phyloP scores from a whole-genome alignment of 805 yeast genomes.

The Saccharomyces cerevisiae region DNA sequence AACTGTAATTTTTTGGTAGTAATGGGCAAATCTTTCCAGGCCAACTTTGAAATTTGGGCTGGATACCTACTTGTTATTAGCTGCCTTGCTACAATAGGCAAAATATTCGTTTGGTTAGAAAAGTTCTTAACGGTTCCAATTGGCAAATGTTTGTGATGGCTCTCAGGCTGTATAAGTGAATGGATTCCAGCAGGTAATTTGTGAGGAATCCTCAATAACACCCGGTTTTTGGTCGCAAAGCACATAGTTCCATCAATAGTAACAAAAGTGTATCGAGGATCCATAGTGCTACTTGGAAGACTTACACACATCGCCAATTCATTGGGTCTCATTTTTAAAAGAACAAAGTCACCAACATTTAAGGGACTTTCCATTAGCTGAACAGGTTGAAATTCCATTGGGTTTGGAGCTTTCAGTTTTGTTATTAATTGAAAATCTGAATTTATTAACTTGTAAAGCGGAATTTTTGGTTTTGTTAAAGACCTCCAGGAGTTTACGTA shows the following conservation, averaged over 20 bases:
- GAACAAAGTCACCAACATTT: constrained; percentile 56
- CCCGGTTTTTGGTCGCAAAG: constrained; percentile 38
- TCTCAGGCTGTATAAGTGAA: constrained; percentile 14
- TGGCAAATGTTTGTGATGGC: constrained; percentile 20
- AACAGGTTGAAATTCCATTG: constrained; percentile 6
- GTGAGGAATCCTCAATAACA: constrained; percentile 47
- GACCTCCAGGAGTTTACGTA: constrained; percentile 1
- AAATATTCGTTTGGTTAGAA: constrained; percentile 20
- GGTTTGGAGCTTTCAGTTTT: background rate
- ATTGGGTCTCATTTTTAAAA: constrained; percentile 37
- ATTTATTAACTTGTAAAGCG: background rate
- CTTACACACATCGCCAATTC: constrained; percentile 48
- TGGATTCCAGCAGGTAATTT: constrained; percentile 14
- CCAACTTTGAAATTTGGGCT: constrained; percentile 32
- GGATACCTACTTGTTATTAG: constrained; percentile 29
- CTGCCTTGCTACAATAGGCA: constrained; percentile 31
- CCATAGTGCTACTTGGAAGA: constrained; percentile 41
- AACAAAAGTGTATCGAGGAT: constrained; percentile 50
- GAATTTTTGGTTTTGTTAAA: background rate
- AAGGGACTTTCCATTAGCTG: constrained; percentile 18
- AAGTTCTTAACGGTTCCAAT: constrained; percentile 27
- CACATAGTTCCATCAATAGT: constrained; percentile 49
- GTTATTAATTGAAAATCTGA: background rate
- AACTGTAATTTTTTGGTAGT: constrained; percentile 37
- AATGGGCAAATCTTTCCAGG: constrained; percentile 35